Percentiles rank a stretch among this genome's conserved stretches.
Evolutionary conservation across 192 early-diverging fungal genomes (phyloP).

Genomic region (Phlyctochytrium arcticum): DNA sequence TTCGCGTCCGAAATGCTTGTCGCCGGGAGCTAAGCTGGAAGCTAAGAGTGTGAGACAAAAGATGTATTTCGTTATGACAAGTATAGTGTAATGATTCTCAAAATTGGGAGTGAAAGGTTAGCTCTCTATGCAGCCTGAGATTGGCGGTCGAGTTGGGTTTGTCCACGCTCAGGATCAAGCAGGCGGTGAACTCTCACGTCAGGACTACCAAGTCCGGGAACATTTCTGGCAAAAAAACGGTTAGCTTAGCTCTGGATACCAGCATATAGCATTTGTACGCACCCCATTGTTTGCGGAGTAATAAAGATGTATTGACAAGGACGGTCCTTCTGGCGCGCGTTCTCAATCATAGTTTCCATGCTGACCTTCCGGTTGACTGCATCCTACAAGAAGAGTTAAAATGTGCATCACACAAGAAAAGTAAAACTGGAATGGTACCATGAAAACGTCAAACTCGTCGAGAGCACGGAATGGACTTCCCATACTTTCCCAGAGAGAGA

Average conservation of each 20-base stretch:
- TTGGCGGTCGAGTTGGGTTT: not conserved
- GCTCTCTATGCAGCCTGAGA: no score
- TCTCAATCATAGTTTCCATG: conserved; percentile 85
- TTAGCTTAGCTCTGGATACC: not conserved
- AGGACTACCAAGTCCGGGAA: not conserved
- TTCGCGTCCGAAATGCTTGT: no score
- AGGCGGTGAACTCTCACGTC: conserved; percentile 11
- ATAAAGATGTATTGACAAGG: conserved; percentile 89
- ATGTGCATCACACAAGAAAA: not conserved
- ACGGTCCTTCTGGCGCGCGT: conserved; percentile 61
- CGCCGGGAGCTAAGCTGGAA: no score
- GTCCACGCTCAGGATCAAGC: conserved; percentile 12
- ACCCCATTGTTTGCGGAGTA: conserved; percentile 84
- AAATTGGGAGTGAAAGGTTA: no score
- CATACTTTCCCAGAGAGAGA: conserved; percentile 93
- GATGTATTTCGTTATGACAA: no score
- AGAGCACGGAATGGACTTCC: conserved; percentile 85
- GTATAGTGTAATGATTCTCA: no score
- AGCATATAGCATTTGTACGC: conserved; percentile 4
- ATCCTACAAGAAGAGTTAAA: conserved; percentile 52
- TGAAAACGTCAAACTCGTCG: conserved; percentile 99
- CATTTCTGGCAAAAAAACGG: not conserved
- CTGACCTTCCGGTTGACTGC: conserved; percentile 87
- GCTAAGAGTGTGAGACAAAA: no score
- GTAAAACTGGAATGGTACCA: conserved; percentile 62